Percentiles rank a stretch among this genome's conserved stretches.
These are phyloP conservation scores for Alloascoidea africana DNA, from an alignment of 805 yeast genomes.

Conservation along the genomic window DNA sequence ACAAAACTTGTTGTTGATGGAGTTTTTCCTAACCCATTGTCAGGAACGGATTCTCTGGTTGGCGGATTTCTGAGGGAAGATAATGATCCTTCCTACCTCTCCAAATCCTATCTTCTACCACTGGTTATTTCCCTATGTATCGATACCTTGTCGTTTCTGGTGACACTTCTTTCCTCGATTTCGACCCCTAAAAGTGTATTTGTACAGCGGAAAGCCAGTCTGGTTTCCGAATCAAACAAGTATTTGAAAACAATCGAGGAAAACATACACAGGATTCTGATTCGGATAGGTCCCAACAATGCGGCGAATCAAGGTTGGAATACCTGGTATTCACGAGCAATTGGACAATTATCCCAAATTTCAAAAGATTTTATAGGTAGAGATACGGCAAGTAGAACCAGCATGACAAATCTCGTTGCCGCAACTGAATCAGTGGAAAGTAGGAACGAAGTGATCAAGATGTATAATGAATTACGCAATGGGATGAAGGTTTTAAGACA, in stretches of 20 bases:
- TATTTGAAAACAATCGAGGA: constrained; percentile 1
- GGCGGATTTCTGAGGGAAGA: too few species aligned
- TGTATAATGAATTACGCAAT: neutral
- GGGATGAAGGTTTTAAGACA: neutral
- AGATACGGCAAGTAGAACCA: too few species aligned
- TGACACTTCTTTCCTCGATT: neutral
- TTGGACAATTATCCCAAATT: neutral
- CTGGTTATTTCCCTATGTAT: neutral
- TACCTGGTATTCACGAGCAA: neutral
- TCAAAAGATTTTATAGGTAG: too few species aligned
- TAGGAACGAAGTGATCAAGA: neutral
- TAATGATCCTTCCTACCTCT: too few species aligned
- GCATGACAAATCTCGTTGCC: too few species aligned
- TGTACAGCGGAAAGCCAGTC: neutral
- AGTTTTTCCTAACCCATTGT: constrained; percentile 1
- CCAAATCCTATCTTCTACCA: constrained; percentile 1
- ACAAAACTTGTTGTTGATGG: neutral
- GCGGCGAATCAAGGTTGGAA: neutral
- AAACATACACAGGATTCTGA: too few species aligned
- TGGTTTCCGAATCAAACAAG: neutral
- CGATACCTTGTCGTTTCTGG: neutral
- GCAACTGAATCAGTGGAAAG: neutral
- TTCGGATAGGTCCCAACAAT: too few species aligned
- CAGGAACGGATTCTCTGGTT: too few species aligned
- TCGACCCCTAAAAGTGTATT: too few species aligned